These are phyloP conservation scores for Rhodotorula sp. DNA, from an alignment of 1,284 basidiomycete species.

Conservation along the genomic window DNA sequence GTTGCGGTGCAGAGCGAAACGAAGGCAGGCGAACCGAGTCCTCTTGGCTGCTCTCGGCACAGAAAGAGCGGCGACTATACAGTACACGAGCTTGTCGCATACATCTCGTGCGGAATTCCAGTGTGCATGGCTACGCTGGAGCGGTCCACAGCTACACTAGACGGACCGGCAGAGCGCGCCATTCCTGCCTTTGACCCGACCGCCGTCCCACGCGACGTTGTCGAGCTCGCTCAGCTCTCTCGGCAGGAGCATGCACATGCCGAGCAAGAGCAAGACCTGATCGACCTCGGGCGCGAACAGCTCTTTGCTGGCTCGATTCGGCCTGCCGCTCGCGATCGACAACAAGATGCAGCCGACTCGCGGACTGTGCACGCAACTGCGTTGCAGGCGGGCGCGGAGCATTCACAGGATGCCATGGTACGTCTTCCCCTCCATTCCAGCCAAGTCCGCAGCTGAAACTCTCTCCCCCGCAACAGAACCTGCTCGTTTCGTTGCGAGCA, in stretches of 20 bases:
- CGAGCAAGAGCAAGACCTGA: slow-evolving; percentile 8
- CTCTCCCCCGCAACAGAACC: slow-evolving; percentile 10
- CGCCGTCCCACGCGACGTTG: slow-evolving; percentile 17
- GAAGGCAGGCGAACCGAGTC: no score
- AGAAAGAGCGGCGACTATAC: no score
- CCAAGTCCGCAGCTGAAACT: not conserved
- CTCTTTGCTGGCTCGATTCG: slow-evolving; percentile 27
- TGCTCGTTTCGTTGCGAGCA: slow-evolving; percentile 21
- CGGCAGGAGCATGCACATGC: no score
- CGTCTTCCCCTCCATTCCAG: not conserved
- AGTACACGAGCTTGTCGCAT: no score
- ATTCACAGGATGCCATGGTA: not conserved
- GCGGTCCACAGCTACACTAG: not conserved
- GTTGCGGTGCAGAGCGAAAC: no score
- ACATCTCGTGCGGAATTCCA: no score
- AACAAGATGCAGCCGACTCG: not conserved
- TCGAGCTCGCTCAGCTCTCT: not conserved
- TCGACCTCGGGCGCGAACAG: slow-evolving; percentile 29
- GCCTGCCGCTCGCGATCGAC: no score
- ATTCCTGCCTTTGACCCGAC: not conserved
- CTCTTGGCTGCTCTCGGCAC: no score
- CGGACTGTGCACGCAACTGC: no score
- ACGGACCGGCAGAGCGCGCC: not conserved
- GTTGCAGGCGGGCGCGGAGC: not conserved
- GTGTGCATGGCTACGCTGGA: slow-evolving; percentile 4